Evolutionary conservation across 768 basidiomycete genomes (phyloP).

Genomic region (Hypsizygus marmoreus): DNA sequence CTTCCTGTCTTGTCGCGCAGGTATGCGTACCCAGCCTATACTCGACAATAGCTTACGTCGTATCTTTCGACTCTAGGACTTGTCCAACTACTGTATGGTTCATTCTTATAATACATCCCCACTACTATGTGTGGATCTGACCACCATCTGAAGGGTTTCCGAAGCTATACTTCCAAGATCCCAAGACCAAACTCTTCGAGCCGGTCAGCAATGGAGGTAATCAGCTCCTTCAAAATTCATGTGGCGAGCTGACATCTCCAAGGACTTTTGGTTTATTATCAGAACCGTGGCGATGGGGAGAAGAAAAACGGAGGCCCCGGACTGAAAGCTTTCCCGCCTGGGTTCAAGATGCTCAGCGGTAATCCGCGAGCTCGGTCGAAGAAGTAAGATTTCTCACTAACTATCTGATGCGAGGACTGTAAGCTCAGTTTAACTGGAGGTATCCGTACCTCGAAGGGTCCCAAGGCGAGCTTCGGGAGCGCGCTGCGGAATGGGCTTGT

Average conservation of each 20-base stretch:
- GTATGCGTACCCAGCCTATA: constrained; percentile 17
- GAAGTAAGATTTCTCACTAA: constrained; percentile 27
- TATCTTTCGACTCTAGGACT: constrained; percentile 25
- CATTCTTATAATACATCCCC: background rate
- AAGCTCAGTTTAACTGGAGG: constrained; percentile 14
- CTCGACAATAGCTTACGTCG: background rate
- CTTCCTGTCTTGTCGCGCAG: constrained; percentile 37
- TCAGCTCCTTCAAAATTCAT: background rate
- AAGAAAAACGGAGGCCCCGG: constrained; percentile 39
- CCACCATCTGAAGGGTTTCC: constrained; percentile 34
- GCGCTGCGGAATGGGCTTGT: constrained; percentile 41
- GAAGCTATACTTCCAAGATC: constrained; percentile 44
- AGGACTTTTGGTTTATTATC: constrained; percentile 45
- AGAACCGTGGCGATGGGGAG: constrained; percentile 41
- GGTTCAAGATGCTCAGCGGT: constrained; percentile 46
- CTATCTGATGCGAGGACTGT: background rate
- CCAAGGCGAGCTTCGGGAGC: constrained; percentile 41
- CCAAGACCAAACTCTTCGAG: constrained; percentile 36
- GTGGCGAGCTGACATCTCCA: background rate
- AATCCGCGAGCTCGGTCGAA: constrained; percentile 36
- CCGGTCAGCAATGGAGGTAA: constrained; percentile 39
- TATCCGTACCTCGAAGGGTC: constrained; percentile 32
- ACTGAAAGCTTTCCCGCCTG: constrained; percentile 43
- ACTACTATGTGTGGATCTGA: background rate
- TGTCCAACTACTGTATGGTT: constrained; percentile 40